Conservation (phyloP, 83 land plant species). For the Diphasiastrum complanatum region DNA sequence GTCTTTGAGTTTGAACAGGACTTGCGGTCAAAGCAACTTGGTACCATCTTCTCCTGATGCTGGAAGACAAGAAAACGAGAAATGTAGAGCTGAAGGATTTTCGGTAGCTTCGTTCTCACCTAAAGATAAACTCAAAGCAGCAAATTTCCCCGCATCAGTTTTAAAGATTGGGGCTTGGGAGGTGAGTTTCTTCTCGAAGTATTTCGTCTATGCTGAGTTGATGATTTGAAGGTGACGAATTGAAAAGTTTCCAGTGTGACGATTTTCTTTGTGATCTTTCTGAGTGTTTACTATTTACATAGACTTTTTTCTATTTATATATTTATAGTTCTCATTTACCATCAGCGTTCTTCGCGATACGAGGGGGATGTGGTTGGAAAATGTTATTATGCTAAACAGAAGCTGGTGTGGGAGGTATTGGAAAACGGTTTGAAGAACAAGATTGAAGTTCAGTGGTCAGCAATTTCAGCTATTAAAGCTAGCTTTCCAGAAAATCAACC, state of each 20-base stretch:
- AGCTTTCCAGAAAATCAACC: not conserved
- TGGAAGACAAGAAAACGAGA: no score
- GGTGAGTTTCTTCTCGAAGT: no score
- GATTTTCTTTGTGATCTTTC: no score
- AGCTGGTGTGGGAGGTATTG: conserved; percentile 11
- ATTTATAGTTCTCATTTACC: no score
- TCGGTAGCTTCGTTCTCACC: not conserved
- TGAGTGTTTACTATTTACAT: no score
- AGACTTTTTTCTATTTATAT: no score
- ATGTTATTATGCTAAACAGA: conserved; percentile 12
- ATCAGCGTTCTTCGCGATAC: conserved; percentile 11
- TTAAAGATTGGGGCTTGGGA: conserved; percentile 15
- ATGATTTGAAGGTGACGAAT: no score
- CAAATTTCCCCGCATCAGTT: conserved; percentile 6
- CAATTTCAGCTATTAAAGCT: conserved; percentile 6
- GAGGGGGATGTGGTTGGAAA: conserved; percentile 15
- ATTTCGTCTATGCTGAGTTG: no score
- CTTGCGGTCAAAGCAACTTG: no score
- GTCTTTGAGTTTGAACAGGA: not conserved
- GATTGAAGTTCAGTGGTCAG: conserved; percentile 15
- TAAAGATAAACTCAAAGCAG: conserved; percentile 10
- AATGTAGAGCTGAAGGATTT: no score
- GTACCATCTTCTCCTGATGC: no score
- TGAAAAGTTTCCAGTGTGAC: no score
- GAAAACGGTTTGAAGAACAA: conserved; percentile 12